Base-by-base conservation (phyloP, 108 stramenopile genomes). In the Nannochloropsis oceanica region DNA sequence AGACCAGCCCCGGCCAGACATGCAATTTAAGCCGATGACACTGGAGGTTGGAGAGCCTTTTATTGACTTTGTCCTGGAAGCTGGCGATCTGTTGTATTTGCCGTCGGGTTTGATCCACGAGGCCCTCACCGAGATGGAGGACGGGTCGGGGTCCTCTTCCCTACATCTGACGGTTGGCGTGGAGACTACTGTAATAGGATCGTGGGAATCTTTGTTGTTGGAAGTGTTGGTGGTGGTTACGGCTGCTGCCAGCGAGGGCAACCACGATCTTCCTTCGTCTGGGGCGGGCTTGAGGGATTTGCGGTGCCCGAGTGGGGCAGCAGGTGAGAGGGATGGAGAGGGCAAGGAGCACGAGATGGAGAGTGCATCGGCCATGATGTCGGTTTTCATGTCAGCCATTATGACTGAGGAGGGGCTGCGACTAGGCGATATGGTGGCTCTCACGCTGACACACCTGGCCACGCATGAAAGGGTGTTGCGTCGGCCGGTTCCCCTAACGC, bases 81-180 rank as follows among this genome's bases (percentile, higher is more conserved):
- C 88, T 26, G 89, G 89, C 20, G 89, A 90, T 82, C 43, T 90
- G 89, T 87, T 89, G 20, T 90, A 90, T 44, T 87, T 90, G 10
- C 89, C 89, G 13, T 43, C 81, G 26, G 80, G 86, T 14, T 12
- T 12, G 22, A 81, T 13, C 11, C 24, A 82, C 1, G 24, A 82
- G 82, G 79, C 84, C n/a, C 25, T 27, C 82, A 59, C 27, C 13
- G 44, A 25, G 81, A 73, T n/a, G 18, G 59, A 73, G 22, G 59
- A 24, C 22, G 81, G 42, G 22, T 24, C 22, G 44, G 81, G 24
- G 24, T n/a, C 18, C 5, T 44, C 81, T 8, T 82, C 81, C 22
- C 42, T 82, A 11, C 81, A 82, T 82, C 12, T 82, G 44, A 82
- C 81, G 22, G 42, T 82, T 2, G 81, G 81, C 22, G 24, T 82